phyloP scores from a whole-genome alignment of 208 protist species.

The Trypanosoma vivax region DNA sequence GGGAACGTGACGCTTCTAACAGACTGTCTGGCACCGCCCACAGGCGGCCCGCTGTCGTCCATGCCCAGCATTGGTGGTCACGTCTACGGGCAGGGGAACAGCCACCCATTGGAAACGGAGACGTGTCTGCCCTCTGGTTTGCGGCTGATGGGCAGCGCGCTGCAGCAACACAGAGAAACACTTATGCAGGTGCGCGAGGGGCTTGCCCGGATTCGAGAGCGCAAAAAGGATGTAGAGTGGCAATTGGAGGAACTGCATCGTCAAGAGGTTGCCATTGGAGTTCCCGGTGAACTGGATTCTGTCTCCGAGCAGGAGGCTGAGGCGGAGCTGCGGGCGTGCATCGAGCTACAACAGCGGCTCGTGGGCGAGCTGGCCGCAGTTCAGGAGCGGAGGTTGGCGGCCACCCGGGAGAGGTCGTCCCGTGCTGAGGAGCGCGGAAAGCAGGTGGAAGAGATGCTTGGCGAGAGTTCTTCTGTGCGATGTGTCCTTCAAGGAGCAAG shows the following conservation, averaged over 20 bases:
- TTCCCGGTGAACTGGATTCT: not conserved
- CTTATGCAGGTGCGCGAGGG: not conserved
- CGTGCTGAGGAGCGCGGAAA: conserved; percentile 18
- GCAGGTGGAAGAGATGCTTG: conserved; percentile 5
- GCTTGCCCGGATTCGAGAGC: conserved; percentile 1
- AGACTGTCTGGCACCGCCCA: not conserved
- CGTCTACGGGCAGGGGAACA: not conserved
- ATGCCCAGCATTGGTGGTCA: not conserved
- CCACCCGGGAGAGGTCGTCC: conserved; percentile 7
- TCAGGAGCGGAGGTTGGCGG: conserved; percentile 8
- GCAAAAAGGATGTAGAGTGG: not conserved
- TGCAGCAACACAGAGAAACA: conserved; percentile 3
- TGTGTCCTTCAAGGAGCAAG: conserved; percentile 5
- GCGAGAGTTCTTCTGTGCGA: conserved; percentile 7
- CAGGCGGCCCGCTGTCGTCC: not conserved
- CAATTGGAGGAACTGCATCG: not conserved
- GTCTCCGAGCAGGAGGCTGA: conserved; percentile 7
- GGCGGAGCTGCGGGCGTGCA: conserved; percentile 19
- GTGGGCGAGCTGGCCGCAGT: conserved; percentile 14
- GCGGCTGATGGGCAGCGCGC: conserved; percentile 9
- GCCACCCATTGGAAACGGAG: not conserved
- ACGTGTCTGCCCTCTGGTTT: not conserved
- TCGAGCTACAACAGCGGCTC: conserved; percentile 10
- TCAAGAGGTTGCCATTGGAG: not conserved
- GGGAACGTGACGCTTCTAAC: not conserved